Conservation (phyloP, 2,329 filamentous ascomycete genomes). For the Myriosclerotinia duriaeana region DNA sequence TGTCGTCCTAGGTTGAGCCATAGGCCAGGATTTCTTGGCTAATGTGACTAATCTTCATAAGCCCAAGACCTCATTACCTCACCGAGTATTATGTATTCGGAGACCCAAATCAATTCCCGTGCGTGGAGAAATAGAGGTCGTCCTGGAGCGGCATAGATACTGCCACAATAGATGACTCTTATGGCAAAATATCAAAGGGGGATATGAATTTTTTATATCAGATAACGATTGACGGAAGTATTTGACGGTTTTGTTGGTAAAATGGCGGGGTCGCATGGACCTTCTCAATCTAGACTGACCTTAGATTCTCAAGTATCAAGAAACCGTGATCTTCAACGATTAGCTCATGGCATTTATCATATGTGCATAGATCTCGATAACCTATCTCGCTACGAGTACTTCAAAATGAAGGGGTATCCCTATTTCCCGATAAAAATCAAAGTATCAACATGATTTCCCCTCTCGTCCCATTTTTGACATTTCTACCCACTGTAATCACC, state of each 20-base stretch:
- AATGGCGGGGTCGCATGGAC: constrained; percentile 9
- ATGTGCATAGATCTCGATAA: not conserved
- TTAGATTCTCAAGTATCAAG: not conserved
- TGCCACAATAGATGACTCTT: constrained; percentile 1
- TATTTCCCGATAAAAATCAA: not conserved
- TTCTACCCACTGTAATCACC: constrained; percentile 5
- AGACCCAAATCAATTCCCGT: not conserved
- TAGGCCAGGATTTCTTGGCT: not conserved
- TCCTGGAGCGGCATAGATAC: not conserved
- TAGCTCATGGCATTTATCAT: not conserved
- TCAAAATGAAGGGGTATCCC: not conserved
- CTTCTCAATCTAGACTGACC: not conserved
- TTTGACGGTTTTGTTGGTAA: not conserved
- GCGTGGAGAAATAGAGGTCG: not conserved
- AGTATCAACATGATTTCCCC: constrained; percentile 6
- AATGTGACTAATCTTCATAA: constrained; percentile 7
- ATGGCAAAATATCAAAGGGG: not conserved
- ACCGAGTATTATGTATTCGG: constrained; percentile 3
- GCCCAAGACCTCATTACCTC: constrained; percentile 11
- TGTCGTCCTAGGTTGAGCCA: not conserved
- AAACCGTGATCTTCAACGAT: not conserved
- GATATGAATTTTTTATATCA: constrained; percentile 8
- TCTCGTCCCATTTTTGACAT: constrained; percentile 1
- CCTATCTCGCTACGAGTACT: not conserved
- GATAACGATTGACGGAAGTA: not conserved